Evolutionary conservation across 352 stramenopile species (phyloP), one percentile per base, ranked within the genome.

Genomic region (Phytopythium ostracodes): DNA sequence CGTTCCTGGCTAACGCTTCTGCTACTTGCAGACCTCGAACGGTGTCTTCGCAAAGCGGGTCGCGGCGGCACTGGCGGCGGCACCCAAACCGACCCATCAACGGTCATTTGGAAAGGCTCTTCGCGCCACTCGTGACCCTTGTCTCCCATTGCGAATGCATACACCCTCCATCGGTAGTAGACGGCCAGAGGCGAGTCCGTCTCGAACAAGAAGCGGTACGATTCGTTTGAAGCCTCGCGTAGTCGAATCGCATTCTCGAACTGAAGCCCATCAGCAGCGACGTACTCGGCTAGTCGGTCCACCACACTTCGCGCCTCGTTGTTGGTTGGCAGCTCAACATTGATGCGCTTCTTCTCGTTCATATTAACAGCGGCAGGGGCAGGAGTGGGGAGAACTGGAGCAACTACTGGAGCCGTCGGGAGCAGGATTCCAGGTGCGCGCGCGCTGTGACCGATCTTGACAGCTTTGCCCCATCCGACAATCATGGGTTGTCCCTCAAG

Each of bases 101-200:
- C 33, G 7, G 68, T 78, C 81, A 93, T 93, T 55, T 86, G 76
- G 36, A 91, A 93, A 2, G 80, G 75, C 5, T 62, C 64, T 47
- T 77, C 73, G 43, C 69, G 67, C 82, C 80, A 92, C 17, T 43
- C 51, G n/a, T 60, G 36, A 29, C 75, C 65, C 14, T 70, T 66
- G 44, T 93, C 84, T 20, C 82, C 84, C 79, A 90, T 89, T 14
- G 73, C 78, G 15, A 91, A 79, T 52, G 84, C 74, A 44, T 82
- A 91, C 25, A 92, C 82, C 47, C 79, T 60, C 84, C 84, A 93
- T 11, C 82, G 75, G 60, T 92, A 93, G 65, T 93, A 93, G 20
- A 82, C 38, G 4, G 60, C 77, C 18, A 76, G 27, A 7, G 63
- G 27, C 43, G 72, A 77, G 15, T 69, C 56, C n/a, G 55, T 52